Evolutionary conservation across 2,329 filamentous ascomycete species (phyloP).

Genomic region (Fusarium sp.): DNA sequence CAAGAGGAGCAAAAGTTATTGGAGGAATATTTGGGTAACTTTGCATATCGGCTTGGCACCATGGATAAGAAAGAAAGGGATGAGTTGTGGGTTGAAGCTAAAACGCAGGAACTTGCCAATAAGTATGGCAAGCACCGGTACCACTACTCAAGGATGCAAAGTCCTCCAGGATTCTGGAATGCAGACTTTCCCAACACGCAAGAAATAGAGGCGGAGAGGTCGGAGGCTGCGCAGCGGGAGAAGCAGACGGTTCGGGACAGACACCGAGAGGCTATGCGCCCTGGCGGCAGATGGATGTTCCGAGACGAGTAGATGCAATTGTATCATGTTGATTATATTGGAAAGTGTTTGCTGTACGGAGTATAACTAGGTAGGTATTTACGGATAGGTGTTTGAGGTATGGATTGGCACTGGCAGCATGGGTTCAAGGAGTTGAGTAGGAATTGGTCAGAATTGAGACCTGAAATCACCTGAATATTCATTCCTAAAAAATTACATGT

Average conservation of each 20-base stretch:
- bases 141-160: slow-evolving; percentile 74
- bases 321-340: neutral
- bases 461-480: neutral
- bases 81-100: slow-evolving; percentile 78
- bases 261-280: slow-evolving; percentile 83
- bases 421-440: slow-evolving; percentile 4
- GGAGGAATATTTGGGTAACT: slow-evolving; percentile 67
- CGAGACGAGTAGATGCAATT: slow-evolving; percentile 72
- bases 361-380: neutral
- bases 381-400: slow-evolving; percentile 4
- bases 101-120: slow-evolving; percentile 77
- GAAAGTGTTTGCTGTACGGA: slow-evolving; percentile 5
- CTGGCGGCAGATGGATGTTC: slow-evolving; percentile 82
- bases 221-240: slow-evolving; percentile 72
- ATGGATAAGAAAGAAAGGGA: slow-evolving; percentile 71
- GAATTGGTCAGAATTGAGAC: neutral
- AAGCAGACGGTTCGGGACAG: slow-evolving; percentile 75
- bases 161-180: slow-evolving; percentile 91
- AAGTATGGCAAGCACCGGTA: slow-evolving; percentile 81
- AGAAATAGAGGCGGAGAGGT: slow-evolving; percentile 73
- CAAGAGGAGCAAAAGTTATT: slow-evolving; percentile 62
- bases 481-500: neutral
- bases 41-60: slow-evolving; percentile 66
- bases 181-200: slow-evolving; percentile 91
- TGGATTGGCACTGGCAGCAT: neutral